Conservation (phyloP, 2,329 filamentous ascomycete genomes). For the Claviceps africana region DNA sequence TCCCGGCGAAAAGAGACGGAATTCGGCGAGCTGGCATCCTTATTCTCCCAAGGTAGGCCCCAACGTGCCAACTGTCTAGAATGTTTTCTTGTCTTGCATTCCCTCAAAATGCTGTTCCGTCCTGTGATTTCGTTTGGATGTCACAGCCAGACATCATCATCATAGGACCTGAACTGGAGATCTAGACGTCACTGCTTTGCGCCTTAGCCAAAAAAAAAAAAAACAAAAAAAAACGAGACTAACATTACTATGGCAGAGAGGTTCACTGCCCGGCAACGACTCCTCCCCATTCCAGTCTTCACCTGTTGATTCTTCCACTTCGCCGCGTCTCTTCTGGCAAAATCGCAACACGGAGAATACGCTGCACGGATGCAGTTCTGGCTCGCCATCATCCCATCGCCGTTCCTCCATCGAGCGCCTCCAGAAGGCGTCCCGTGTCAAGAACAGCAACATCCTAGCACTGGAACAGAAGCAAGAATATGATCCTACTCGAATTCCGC, state of each 20-base stretch:
- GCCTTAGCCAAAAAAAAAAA: neutral
- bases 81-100: neutral
- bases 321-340: slow-evolving; percentile 89
- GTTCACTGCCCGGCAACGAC: slow-evolving; percentile 49
- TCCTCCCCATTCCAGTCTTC: slow-evolving; percentile 79
- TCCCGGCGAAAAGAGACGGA: slow-evolving; percentile 70
- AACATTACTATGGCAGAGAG: slow-evolving; percentile 39
- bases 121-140: neutral
- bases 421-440: slow-evolving; percentile 86
- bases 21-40: slow-evolving; percentile 85
- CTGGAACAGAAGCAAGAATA: slow-evolving; percentile 88
- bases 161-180: neutral
- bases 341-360: slow-evolving; percentile 66
- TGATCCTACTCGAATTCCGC: slow-evolving; percentile 63
- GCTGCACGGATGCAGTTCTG: slow-evolving; percentile 41
- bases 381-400: slow-evolving; percentile 58
- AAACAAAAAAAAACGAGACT: slow-evolving; percentile 12
- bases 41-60: slow-evolving; percentile 24
- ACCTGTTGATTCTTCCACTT: slow-evolving; percentile 52
- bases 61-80: neutral
- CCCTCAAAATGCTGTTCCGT: neutral
- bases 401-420: slow-evolving; percentile 90
- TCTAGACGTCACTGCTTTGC: neutral
- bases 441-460: slow-evolving; percentile 95
- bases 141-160: neutral